Evolutionary conservation across 2,329 filamentous ascomycete genomes (phyloP).

Genomic region (Beauveria australis): DNA sequence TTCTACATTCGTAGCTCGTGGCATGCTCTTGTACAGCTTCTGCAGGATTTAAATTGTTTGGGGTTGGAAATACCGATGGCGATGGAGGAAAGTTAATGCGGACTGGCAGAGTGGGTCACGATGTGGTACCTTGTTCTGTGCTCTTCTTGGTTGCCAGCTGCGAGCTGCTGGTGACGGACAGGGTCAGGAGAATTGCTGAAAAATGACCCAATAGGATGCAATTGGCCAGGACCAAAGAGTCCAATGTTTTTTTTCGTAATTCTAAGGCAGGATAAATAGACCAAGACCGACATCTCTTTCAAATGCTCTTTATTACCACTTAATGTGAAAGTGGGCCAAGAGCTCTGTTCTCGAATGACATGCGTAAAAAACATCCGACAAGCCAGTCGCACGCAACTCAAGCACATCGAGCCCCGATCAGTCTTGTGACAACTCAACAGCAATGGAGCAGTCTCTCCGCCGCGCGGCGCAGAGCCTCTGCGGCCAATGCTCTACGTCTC

Average conservation of each 20-base stretch:
- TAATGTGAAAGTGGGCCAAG: not conserved
- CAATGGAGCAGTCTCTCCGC: constrained; percentile 34
- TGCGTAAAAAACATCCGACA: constrained; percentile 6
- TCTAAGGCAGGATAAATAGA: not conserved
- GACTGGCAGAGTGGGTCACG: constrained; percentile 2
- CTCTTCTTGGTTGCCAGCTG: too few relatives aligned
- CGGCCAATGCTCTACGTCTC: constrained; percentile 30
- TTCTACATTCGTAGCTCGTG: constrained; percentile 12
- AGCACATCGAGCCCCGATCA: constrained; percentile 10
- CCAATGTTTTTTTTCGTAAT: not conserved
- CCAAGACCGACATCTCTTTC: not conserved
- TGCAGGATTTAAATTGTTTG: constrained; percentile 11
- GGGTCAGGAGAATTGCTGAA: not conserved
- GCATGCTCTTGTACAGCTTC: constrained; percentile 4
- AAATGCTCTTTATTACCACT: not conserved
- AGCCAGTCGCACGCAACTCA: constrained; percentile 8
- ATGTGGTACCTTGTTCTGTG: not conserved
- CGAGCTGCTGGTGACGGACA: not conserved
- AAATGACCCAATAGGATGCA: not conserved
- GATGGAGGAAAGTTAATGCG: constrained; percentile 13
- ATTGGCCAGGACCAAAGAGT: not conserved
- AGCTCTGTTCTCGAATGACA: not conserved
- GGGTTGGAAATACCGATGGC: not conserved
- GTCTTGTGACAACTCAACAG: not conserved
- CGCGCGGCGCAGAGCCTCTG: constrained; percentile 32